Evolutionary conservation across 1,139 yeast species (phyloP).

Genomic region (Meyerozyma sp.): DNA sequence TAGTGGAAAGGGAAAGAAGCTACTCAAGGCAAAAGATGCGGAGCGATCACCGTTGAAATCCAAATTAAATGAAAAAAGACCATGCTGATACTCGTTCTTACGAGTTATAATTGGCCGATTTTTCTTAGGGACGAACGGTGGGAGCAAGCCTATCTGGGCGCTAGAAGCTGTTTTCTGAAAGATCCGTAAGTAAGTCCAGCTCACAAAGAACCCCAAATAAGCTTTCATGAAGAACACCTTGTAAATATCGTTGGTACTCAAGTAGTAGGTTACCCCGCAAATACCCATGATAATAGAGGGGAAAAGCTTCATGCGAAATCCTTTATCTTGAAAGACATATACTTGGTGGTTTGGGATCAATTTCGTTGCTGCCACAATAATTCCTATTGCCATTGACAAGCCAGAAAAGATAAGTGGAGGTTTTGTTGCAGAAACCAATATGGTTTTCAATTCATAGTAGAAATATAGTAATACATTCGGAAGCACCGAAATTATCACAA

Average conservation of each 20-base stretch:
- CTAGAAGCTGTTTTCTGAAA: conserved; percentile 39
- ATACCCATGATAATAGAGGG: conserved; percentile 27
- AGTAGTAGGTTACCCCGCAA: conserved; percentile 14
- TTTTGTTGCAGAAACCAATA: conserved; percentile 21
- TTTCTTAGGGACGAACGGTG: not conserved
- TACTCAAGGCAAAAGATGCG: conserved; percentile 34
- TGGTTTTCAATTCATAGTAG: conserved; percentile 30
- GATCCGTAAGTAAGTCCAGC: conserved; percentile 39
- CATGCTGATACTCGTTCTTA: not conserved
- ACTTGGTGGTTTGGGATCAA: conserved; percentile 40
- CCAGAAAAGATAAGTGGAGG: conserved; percentile 33
- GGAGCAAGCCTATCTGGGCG: conserved; percentile 33
- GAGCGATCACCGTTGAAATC: conserved; percentile 34
- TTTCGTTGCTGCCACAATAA: conserved; percentile 41
- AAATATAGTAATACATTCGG: conserved; percentile 32
- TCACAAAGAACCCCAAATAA: conserved; percentile 25
- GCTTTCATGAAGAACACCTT: conserved; percentile 21
- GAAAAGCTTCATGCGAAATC: conserved; percentile 31
- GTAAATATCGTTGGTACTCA: conserved; percentile 24
- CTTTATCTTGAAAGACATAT: conserved; percentile 32
- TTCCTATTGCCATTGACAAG: conserved; percentile 36
- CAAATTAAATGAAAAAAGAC: conserved; percentile 5
- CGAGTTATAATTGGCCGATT: not conserved
- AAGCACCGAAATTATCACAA: conserved; percentile 16
- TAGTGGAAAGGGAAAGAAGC: conserved; percentile 42